phyloP scores from a whole-genome alignment of 345 rosid genomes.

The Pistacia atlantica region DNA sequence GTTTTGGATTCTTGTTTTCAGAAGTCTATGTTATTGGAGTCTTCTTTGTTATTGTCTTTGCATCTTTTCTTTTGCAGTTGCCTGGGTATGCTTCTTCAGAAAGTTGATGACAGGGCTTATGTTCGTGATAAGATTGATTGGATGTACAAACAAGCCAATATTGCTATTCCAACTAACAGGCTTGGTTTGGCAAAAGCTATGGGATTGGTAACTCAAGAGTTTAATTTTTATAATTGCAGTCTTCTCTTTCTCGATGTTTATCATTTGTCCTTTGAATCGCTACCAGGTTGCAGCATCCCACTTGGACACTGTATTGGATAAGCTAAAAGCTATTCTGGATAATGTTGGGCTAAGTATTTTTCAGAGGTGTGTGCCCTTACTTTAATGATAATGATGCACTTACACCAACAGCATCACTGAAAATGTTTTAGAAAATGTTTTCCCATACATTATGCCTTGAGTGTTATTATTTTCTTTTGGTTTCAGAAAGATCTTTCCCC shows the following conservation, averaged over 20 bases:
- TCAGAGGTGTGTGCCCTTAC: constrained; percentile 57
- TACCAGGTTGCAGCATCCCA: constrained; percentile 97
- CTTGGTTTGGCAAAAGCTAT: constrained; percentile 98
- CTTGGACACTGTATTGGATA: constrained; percentile 89
- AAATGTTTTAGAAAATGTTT: background rate
- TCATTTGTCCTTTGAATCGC: constrained; percentile 22
- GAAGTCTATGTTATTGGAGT: background rate
- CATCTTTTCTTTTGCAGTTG: constrained; percentile 55
- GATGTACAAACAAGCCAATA: constrained; percentile 89
- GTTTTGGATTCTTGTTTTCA: background rate
- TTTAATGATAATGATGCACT: background rate
- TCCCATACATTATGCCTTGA: no score
- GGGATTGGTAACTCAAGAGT: constrained; percentile 71
- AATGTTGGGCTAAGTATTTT: constrained; percentile 78
- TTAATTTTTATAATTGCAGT: constrained; percentile 18
- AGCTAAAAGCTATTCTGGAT: constrained; percentile 85
- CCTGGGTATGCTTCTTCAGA: constrained; percentile 90
- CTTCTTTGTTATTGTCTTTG: constrained; percentile 13
- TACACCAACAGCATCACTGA: background rate
- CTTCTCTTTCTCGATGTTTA: constrained; percentile 14
- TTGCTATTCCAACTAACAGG: constrained; percentile 79
- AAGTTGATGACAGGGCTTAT: constrained; percentile 79
- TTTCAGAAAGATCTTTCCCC: background rate
- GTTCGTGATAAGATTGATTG: constrained; percentile 82
- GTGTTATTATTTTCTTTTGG: background rate